These are phyloP conservation scores for Coemansia erecta DNA, from an alignment of 192 early-diverging fungal genomes.

Conservation along the genomic window DNA sequence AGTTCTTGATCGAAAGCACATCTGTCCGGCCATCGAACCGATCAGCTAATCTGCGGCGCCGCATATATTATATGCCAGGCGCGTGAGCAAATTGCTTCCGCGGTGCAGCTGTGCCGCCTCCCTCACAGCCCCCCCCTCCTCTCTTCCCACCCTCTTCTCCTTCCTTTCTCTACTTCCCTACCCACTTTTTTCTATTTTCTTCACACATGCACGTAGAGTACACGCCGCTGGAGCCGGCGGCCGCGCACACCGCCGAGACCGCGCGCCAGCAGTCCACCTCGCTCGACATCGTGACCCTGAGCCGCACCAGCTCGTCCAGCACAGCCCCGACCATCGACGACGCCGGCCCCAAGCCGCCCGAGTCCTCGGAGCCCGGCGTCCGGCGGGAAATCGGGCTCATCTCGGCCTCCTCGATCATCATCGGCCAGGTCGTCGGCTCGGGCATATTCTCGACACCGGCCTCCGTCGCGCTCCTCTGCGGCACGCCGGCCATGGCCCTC, in stretches of 20 bases:
- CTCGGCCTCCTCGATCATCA: constrained; percentile 65
- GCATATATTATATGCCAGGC: background rate
- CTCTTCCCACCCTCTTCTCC: no score
- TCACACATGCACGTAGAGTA: constrained; percentile 19
- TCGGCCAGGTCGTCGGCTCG: constrained; percentile 74
- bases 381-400: constrained; percentile 48
- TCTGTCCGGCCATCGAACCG: background rate
- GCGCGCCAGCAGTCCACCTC: no score
- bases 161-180: no score
- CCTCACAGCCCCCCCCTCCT: no score
- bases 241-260: background rate
- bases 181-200: background rate
- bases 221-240: constrained; percentile 25
- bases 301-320: background rate
- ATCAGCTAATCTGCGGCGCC: constrained; percentile 1
- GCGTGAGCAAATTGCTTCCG: no score
- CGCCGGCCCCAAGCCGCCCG: constrained; percentile 9
- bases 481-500: constrained; percentile 65
- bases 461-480: constrained; percentile 63
- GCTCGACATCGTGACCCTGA: background rate
- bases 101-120: no score
- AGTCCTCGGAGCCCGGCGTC: constrained; percentile 27
- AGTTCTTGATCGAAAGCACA: background rate
- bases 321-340: background rate
- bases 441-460: constrained; percentile 81